Evolutionary conservation across 345 rosid species (phyloP).

Genomic region (Kernera saxatilis): DNA sequence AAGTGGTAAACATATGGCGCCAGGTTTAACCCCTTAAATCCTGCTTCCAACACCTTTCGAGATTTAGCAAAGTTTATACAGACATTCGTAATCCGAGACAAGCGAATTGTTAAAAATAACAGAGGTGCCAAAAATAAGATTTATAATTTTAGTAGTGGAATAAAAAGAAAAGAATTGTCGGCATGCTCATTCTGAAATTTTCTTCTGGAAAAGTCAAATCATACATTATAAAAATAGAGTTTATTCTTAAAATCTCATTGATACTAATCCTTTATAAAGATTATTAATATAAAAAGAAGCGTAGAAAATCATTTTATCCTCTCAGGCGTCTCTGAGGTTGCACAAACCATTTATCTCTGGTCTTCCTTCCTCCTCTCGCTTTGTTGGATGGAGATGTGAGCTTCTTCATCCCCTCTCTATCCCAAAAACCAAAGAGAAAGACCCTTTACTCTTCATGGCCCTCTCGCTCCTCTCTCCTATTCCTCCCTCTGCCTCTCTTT

Average conservation of each 20-base stretch:
- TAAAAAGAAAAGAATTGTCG: background rate
- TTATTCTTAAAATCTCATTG: background rate
- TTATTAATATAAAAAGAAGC: background rate
- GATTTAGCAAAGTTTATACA: background rate
- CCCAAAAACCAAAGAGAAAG: conserved; percentile 8
- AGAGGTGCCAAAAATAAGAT: background rate
- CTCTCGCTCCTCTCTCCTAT: conserved; percentile 31
- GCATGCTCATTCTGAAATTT: background rate
- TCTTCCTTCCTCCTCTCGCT: conserved; percentile 16
- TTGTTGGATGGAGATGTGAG: conserved; percentile 37
- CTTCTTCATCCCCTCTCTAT: conserved; percentile 15
- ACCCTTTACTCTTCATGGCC: conserved; percentile 25
- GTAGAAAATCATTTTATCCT: conserved; percentile 5
- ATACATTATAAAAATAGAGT: background rate
- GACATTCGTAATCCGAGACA: background rate
- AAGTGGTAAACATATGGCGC: background rate
- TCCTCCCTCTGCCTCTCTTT: conserved; percentile 28
- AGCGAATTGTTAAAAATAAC: background rate
- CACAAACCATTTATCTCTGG: conserved; percentile 44
- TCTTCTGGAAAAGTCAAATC: background rate
- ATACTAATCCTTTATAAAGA: background rate
- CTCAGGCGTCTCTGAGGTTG: background rate
- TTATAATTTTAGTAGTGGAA: background rate
- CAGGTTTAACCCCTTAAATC: background rate
- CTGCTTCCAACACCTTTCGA: background rate